Percentiles rank a stretch among this genome's conserved stretches.
Evolutionary conservation across 768 basidiomycete species (phyloP).

Genomic region (Crepidotus variabilis): DNA sequence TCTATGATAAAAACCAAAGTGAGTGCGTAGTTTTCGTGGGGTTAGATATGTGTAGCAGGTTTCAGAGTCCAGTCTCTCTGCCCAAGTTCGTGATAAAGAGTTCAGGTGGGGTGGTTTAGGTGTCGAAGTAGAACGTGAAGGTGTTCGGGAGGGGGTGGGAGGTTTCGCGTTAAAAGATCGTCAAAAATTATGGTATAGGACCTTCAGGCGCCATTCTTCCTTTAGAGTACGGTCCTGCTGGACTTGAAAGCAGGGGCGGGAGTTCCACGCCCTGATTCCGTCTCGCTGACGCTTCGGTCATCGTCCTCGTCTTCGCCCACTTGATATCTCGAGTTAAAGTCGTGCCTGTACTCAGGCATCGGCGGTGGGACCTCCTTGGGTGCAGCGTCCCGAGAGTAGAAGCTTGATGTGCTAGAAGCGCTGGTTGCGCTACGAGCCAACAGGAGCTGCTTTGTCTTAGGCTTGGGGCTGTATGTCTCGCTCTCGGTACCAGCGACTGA

Average conservation of each 20-base stretch:
- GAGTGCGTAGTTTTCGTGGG: too few relatives aligned
- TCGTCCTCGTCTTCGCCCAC: neutral
- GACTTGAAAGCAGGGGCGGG: neutral
- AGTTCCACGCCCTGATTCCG: neutral
- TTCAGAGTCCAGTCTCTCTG: too few relatives aligned
- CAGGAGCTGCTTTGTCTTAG: conserved; percentile 7
- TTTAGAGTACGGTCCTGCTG: neutral
- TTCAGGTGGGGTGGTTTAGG: too few relatives aligned
- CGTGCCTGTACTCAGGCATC: neutral
- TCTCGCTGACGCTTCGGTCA: neutral
- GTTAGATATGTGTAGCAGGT: too few relatives aligned
- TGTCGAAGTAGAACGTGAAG: too few relatives aligned
- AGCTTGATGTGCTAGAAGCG: conserved; percentile 30
- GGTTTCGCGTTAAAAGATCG: too few relatives aligned
- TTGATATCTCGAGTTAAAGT: neutral
- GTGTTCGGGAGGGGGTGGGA: too few relatives aligned
- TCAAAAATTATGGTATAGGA: too few relatives aligned
- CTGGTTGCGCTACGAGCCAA: conserved; percentile 25
- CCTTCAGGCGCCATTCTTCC: too few relatives aligned
- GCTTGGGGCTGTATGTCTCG: conserved; percentile 1
- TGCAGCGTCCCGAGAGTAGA: conserved; percentile 24
- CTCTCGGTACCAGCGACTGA: neutral
- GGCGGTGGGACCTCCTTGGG: conserved; percentile 7
- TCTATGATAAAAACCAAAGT: too few relatives aligned
- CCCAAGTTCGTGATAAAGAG: too few relatives aligned